These are phyloP conservation scores for Camillea tinctor DNA, from an alignment of 2,329 filamentous ascomycete genomes.

Conservation along the genomic window DNA sequence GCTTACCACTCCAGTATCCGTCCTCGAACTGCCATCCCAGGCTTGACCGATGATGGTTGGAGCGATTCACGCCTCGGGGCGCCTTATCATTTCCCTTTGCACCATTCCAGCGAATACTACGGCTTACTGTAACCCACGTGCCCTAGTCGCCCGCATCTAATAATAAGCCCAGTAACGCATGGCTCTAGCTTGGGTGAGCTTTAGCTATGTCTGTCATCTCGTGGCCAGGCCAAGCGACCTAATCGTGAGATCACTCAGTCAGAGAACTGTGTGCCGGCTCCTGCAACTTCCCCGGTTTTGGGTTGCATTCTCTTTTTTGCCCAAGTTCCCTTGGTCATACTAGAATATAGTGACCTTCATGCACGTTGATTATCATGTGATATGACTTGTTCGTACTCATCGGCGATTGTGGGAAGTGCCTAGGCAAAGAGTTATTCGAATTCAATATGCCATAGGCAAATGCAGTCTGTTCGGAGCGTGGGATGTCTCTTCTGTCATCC, in stretches of 20 bases:
- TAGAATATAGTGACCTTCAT: not conserved
- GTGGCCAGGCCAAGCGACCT: not conserved
- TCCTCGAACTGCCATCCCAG: not conserved
- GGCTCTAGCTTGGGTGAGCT: not conserved
- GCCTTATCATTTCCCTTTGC: slow-evolving; percentile 4
- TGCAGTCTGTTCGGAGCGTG: not conserved
- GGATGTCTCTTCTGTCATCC: not conserved
- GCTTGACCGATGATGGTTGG: slow-evolving; percentile 1
- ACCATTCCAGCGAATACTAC: slow-evolving; percentile 13
- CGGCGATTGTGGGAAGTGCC: not conserved
- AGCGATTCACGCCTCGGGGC: slow-evolving; percentile 3
- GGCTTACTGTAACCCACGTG: slow-evolving; percentile 14
- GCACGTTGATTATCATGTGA: not conserved
- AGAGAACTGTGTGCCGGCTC: not conserved
- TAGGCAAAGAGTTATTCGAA: not conserved
- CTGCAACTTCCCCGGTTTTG: slow-evolving; percentile 12
- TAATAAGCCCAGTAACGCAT: not conserved
- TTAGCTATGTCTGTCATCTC: not conserved
- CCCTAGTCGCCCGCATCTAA: slow-evolving; percentile 9
- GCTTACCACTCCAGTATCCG: not conserved
- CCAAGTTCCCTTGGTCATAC: slow-evolving; percentile 1
- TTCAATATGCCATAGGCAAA: not conserved
- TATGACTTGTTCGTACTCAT: not conserved
- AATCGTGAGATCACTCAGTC: not conserved
- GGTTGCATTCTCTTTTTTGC: slow-evolving; percentile 14